Percentiles rank a stretch among this genome's conserved stretches.
Evolutionary conservation across 2,329 filamentous ascomycete genomes (phyloP).

Genomic region (Fusarium sp.): DNA sequence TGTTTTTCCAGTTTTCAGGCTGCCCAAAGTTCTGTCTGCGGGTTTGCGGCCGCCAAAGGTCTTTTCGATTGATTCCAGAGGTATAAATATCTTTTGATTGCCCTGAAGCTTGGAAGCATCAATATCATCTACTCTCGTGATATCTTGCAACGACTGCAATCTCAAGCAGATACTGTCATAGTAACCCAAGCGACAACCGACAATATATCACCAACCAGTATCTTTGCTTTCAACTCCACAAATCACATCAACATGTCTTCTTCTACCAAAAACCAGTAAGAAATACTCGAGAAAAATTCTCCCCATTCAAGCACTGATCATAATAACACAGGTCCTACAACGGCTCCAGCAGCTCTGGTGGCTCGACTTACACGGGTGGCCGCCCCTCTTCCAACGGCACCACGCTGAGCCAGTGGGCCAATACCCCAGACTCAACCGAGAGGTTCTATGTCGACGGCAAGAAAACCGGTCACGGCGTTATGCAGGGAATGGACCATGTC

Average conservation of each 20-base stretch:
- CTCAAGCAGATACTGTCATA: neutral
- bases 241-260: conserved; percentile 26
- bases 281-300: neutral
- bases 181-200: neutral
- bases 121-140: neutral
- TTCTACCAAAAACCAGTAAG: conserved; percentile 24
- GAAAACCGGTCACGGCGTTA: conserved; percentile 21
- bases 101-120: neutral
- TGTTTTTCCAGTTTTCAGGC: conserved; percentile 33
- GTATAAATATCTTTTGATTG: neutral
- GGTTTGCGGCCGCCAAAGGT: neutral
- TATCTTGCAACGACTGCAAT: neutral
- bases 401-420: conserved; percentile 25
- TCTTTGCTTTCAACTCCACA: neutral
- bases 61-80: neutral
- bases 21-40: conserved; percentile 21
- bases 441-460: conserved; percentile 28
- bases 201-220: conserved; percentile 1
- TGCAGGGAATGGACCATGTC: conserved; percentile 12
- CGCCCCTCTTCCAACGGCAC: conserved; percentile 8
- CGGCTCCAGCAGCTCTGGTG: conserved; percentile 9
- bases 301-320: neutral
- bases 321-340: conserved; percentile 14
- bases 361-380: conserved; percentile 33
- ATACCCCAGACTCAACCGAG: conserved; percentile 20